Evolutionary conservation across 257 asterid genomes (phyloP).

Genomic region (Rehmannia glutinosa): DNA sequence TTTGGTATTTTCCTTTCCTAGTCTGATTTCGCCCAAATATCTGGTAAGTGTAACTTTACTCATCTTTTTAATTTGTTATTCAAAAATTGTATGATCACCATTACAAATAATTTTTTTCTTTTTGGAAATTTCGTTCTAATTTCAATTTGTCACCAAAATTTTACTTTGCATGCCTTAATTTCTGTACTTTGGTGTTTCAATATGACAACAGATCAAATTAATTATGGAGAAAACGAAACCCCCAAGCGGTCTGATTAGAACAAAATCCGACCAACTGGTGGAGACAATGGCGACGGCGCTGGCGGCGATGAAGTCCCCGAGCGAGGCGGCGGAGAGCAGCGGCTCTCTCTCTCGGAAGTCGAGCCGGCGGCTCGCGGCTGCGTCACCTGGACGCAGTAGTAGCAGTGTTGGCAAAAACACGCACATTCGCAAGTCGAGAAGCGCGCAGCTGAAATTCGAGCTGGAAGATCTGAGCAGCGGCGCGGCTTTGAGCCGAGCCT

Average conservation of each 20-base stretch:
- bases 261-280: conserved; percentile 84
- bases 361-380: conserved; percentile 45
- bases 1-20: too few species aligned
- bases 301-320: conserved; percentile 6
- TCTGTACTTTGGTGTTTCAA: neutral
- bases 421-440: conserved; percentile 82
- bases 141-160: too few species aligned
- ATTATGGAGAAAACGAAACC: conserved; percentile 40
- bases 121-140: too few species aligned
- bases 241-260: conserved; percentile 47
- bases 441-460: conserved; percentile 87
- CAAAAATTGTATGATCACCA: too few species aligned
- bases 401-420: conserved; percentile 35
- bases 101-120: too few species aligned
- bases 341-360: conserved; percentile 60
- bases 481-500: conserved; percentile 93
- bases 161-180: too few species aligned
- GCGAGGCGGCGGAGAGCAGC: conserved; percentile 11
- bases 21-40: too few species aligned
- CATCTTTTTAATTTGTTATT: too few species aligned
- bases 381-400: conserved; percentile 65
- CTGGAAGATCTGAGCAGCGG: conserved; percentile 81
- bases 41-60: too few species aligned
- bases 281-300: conserved; percentile 67
- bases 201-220: neutral